Evolutionary conservation across 2,329 filamentous ascomycete genomes (phyloP).

Genomic region (Alternaria brassicae): DNA sequence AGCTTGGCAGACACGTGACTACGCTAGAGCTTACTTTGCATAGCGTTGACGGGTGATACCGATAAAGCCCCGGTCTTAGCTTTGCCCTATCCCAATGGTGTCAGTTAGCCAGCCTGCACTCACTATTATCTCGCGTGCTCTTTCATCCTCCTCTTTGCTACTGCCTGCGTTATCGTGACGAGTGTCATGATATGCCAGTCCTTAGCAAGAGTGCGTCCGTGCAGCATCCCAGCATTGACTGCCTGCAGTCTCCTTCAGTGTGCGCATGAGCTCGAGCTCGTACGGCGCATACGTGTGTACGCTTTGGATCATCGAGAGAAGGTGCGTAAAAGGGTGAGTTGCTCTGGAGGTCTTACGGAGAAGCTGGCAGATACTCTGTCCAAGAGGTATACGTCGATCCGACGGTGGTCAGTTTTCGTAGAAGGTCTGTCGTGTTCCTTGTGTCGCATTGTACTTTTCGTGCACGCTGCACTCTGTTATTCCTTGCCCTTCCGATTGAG

Average conservation of each 20-base stretch:
- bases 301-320: neutral
- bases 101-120: conserved; percentile 6
- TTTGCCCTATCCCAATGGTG: conserved; percentile 10
- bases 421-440: conserved; percentile 25
- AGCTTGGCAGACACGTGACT: conserved; percentile 40
- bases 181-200: neutral
- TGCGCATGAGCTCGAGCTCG: neutral
- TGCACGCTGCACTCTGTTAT: conserved; percentile 21
- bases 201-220: neutral
- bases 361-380: neutral
- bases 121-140: conserved; percentile 11
- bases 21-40: conserved; percentile 24
- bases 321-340: neutral
- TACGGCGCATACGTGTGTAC: neutral
- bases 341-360: neutral
- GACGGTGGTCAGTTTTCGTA: conserved; percentile 14
- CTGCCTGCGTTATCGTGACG: neutral
- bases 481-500: conserved; percentile 13
- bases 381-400: neutral
- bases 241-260: neutral
- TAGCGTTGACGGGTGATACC: conserved; percentile 15
- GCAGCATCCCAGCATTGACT: neutral
- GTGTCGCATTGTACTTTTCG: conserved; percentile 30
- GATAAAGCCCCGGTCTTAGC: conserved; percentile 28
- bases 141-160: neutral